A percentile compares a stretch with the other conserved stretches of the same genome.
These are phyloP conservation scores for Colletotrichum filicis DNA, from an alignment of 2,329 filamentous ascomycete species.

Conservation along the genomic window DNA sequence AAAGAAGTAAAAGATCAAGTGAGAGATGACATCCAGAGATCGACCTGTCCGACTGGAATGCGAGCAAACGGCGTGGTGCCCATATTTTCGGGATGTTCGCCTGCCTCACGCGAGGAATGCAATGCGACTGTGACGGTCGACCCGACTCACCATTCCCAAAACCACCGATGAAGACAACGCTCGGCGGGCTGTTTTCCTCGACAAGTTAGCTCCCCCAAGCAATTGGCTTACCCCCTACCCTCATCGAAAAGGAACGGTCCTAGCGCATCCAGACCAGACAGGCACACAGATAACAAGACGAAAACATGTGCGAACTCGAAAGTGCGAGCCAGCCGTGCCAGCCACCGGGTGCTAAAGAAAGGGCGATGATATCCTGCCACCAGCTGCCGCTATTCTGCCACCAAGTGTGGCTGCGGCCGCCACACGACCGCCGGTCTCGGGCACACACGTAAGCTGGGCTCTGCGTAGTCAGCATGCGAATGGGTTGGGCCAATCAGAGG, in stretches of 20 bases:
- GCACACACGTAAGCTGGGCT: too few relatives aligned
- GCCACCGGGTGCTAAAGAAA: not conserved
- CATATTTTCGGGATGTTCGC: not conserved
- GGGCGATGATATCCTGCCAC: too few relatives aligned
- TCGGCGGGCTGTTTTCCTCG: slow-evolving; percentile 17
- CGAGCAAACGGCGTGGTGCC: not conserved
- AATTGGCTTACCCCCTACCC: too few relatives aligned
- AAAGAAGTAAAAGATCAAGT: not conserved
- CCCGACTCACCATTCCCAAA: not conserved
- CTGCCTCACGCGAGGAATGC: slow-evolving; percentile 3
- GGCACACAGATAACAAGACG: not conserved
- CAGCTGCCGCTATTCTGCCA: too few relatives aligned
- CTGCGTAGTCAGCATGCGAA: too few relatives aligned
- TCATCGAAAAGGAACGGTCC: not conserved
- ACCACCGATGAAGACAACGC: not conserved
- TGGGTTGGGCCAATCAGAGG: too few relatives aligned
- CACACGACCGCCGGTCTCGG: too few relatives aligned
- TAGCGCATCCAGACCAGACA: slow-evolving; percentile 2
- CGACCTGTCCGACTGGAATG: not conserved
- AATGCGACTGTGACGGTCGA: not conserved
- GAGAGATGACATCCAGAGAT: not conserved
- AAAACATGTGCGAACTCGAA: not conserved
- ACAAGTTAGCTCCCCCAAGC: slow-evolving; percentile 1
- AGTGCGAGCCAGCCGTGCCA: slow-evolving; percentile 19
- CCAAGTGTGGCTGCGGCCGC: too few relatives aligned